Evolutionary conservation across 192 early-diverging fungal genomes (phyloP), one percentile per base, ranked within the genome.

Genomic region (Physocladia obscura): DNA sequence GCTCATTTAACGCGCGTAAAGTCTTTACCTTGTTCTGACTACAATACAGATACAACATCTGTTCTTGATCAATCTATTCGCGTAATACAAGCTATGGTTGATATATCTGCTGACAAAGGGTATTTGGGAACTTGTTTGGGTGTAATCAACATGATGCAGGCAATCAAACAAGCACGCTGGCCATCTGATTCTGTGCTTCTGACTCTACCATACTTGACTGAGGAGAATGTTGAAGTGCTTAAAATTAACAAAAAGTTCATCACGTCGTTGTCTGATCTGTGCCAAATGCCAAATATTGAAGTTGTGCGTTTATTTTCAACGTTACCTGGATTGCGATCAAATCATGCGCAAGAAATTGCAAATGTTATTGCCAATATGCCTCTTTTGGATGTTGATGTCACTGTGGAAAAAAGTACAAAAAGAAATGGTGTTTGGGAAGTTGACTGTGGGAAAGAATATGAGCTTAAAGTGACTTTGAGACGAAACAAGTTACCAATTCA

Each of bases 1-100:
- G 89, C 90, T 1, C 93, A 96, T 74, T 73, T 98, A 74, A 79
- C 85, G n/a, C 82, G 96, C 29, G 81, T 89, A 31, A 77, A 81
- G 39, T 54, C 29, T 4, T 74, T 99, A 26, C 94, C 96, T 0
- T 89, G 89, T 58, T 79, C 91, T 40, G 97, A 99, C 82, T 97
- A 93, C 76, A 78, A 84, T 27, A 97, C 96, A 0, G 97, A 99
- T 77, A 90, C 88, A 2, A 87, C 90, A 2, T 89, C 91, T 0
- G 94, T 99, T 5, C 76, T 99, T 29, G 96, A 98, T 74, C 92
- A 93, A 62, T 81, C 91, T 32, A 89, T 98, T 49, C 94, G 96
- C 67, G 87, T 99, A 30, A 76, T 92, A 67, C 83, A 91, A 81
- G 96, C 97, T 22, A 95, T 97, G 94, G 87, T 97, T 49, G 95